phyloP scores from a whole-genome alignment of 164 flowering plant species.

The Buxus sempervirens region DNA sequence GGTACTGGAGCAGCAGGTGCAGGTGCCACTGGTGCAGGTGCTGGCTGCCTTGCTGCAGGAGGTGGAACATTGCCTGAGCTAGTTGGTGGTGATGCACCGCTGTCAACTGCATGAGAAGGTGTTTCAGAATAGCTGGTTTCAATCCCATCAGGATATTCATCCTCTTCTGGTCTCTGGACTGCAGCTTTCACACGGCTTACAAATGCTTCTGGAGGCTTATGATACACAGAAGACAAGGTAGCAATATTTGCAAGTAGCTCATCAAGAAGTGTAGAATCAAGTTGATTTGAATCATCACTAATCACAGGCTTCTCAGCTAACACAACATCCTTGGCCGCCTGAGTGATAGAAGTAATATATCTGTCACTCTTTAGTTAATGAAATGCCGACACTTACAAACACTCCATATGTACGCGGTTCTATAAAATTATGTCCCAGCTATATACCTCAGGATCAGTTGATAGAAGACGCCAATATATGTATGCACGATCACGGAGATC shows the following conservation, averaged over 20 bases:
- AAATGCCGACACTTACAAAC: not conserved
- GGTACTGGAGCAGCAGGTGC: constrained; percentile 72
- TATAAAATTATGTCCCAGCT: not conserved
- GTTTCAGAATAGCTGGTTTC: constrained; percentile 77
- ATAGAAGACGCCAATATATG: constrained; percentile 98
- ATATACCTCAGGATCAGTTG: constrained; percentile 98
- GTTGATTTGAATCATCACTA: constrained; percentile 92
- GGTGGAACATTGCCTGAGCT: constrained; percentile 43
- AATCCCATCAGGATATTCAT: constrained; percentile 81
- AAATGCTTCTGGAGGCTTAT: constrained; percentile 95
- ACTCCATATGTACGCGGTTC: not conserved
- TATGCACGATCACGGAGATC: constrained; percentile 98
- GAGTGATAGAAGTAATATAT: constrained; percentile 1
- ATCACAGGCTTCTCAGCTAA: constrained; percentile 99
- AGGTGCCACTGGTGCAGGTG: constrained; percentile 39
- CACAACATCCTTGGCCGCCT: constrained; percentile 99
- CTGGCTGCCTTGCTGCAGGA: constrained; percentile 43
- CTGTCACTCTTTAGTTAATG: constrained; percentile 6
- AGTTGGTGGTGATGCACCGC: constrained; percentile 52
- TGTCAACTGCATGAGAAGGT: constrained; percentile 49
- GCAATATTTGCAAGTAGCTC: constrained; percentile 98
- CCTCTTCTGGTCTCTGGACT: constrained; percentile 81
- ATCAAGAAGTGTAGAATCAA: constrained; percentile 88
- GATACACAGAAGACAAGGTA: constrained; percentile 95
- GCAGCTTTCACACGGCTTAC: constrained; percentile 81